phyloP scores from a whole-genome alignment of 1,284 basidiomycete species.

The Pseudomicrostroma phylloplanum region DNA sequence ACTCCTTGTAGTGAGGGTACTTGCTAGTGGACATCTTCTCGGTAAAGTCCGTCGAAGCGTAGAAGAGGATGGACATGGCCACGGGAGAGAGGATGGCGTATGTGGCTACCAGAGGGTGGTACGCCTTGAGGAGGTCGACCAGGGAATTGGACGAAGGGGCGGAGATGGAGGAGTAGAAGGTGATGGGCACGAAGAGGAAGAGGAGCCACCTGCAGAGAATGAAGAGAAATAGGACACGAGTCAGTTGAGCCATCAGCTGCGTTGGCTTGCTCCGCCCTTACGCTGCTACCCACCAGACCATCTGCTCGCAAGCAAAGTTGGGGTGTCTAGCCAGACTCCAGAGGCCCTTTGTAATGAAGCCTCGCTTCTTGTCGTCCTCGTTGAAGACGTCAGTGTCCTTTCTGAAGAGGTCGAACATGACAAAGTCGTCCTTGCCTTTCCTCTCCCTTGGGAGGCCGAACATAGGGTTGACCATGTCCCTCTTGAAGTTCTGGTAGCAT shows the following conservation, averaged over 20 bases:
- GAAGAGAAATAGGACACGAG: neutral
- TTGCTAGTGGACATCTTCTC: constrained; percentile 71
- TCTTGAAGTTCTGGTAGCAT: constrained; percentile 72
- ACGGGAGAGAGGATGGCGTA: constrained; percentile 35
- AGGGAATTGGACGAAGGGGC: constrained; percentile 53
- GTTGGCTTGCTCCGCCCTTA: neutral
- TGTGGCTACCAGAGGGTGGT: constrained; percentile 14
- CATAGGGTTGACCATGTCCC: constrained; percentile 45
- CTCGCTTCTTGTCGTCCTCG: constrained; percentile 62
- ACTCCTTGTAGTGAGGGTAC: constrained; percentile 70
- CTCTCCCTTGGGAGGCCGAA: constrained; percentile 12
- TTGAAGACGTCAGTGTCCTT: constrained; percentile 14
- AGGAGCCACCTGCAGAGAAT: no score
- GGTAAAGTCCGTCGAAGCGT: constrained; percentile 57
- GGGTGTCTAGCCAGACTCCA: constrained; percentile 84
- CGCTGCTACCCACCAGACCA: no score
- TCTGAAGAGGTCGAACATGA: neutral
- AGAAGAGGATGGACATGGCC: constrained; percentile 38
- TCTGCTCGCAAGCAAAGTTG: constrained; percentile 82
- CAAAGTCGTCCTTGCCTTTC: constrained; percentile 13
- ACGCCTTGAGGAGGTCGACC: constrained; percentile 41
- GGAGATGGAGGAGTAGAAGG: constrained; percentile 56
- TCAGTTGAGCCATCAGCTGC: neutral
- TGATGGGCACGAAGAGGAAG: constrained; percentile 48
- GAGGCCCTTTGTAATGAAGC: constrained; percentile 75